These are phyloP conservation scores for Tulasnella sp. DNA, from an alignment of 768 basidiomycete species.

Conservation along the genomic window DNA sequence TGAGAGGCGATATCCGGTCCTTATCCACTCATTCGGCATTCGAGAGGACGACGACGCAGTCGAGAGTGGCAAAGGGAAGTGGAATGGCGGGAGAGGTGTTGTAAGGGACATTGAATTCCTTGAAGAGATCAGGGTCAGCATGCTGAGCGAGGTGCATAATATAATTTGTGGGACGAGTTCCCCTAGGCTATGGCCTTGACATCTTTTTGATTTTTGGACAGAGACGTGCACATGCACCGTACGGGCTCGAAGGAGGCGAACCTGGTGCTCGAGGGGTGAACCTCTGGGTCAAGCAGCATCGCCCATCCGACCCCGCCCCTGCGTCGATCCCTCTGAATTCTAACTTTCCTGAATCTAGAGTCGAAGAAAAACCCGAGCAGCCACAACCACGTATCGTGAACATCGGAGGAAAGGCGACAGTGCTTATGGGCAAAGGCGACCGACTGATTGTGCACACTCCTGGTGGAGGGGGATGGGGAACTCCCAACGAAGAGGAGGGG, in stretches of 20 bases:
- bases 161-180: background rate
- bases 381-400: slow-evolving; percentile 51
- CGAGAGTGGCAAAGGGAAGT: slow-evolving; percentile 54
- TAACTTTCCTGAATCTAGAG: background rate
- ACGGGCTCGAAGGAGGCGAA: slow-evolving; percentile 73
- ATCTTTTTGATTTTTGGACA: slow-evolving; percentile 25
- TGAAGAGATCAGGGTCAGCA: slow-evolving; percentile 75
- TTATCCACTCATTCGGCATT: slow-evolving; percentile 73
- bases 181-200: background rate
- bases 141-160: slow-evolving; percentile 68
- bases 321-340: slow-evolving; percentile 9
- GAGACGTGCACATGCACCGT: slow-evolving; percentile 78
- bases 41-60: slow-evolving; percentile 40
- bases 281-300: slow-evolving; percentile 54
- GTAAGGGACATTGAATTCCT: slow-evolving; percentile 74
- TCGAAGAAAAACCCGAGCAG: background rate
- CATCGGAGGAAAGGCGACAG: slow-evolving; percentile 79
- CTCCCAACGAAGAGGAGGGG: slow-evolving; percentile 20
- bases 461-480: slow-evolving; percentile 83
- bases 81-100: slow-evolving; percentile 75
- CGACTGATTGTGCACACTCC: slow-evolving; percentile 74
- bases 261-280: slow-evolving; percentile 65
- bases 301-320: slow-evolving; percentile 31
- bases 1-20: slow-evolving; percentile 86
- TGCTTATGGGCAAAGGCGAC: slow-evolving; percentile 85